Percentiles rank a stretch among this genome's conserved stretches.
These are phyloP conservation scores for Boletus tomentosulus DNA, from an alignment of 768 basidiomycete species.

Conservation along the genomic window DNA sequence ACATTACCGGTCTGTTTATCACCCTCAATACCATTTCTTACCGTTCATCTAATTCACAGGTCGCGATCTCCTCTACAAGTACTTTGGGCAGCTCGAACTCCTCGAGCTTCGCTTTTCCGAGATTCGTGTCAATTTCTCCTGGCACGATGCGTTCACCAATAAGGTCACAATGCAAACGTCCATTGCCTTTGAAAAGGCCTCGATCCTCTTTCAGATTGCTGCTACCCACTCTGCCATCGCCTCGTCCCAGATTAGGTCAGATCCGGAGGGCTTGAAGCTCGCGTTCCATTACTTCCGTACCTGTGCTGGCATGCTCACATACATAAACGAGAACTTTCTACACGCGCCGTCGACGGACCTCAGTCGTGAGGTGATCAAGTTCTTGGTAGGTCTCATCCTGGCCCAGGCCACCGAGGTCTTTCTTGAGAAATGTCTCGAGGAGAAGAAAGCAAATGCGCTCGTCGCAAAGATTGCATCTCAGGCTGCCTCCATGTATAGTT, in stretches of 20 bases:
- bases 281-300: conserved; percentile 89
- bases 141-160: conserved; percentile 95
- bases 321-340: conserved; percentile 99
- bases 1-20: conserved; percentile 70
- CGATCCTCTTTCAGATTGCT: conserved; percentile 94
- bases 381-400: conserved; percentile 80
- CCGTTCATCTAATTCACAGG: conserved; percentile 39
- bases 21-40: not conserved
- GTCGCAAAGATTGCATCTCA: conserved; percentile 83
- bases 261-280: conserved; percentile 89
- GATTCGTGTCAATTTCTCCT: conserved; percentile 92
- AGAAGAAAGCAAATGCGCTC: conserved; percentile 80
- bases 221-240: conserved; percentile 92
- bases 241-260: conserved; percentile 74
- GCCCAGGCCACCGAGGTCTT: conserved; percentile 97
- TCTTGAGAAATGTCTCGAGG: conserved; percentile 89
- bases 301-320: conserved; percentile 94
- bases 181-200: conserved; percentile 97
- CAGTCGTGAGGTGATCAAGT: conserved; percentile 90
- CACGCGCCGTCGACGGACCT: conserved; percentile 97
- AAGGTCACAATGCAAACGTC: conserved; percentile 94
- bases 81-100: conserved; percentile 97
- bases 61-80: conserved; percentile 95
- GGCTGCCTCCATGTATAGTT: conserved; percentile 73
- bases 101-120: conserved; percentile 96